Percentiles rank a stretch among this genome's conserved stretches.
Conservation (phyloP, 2,329 filamentous ascomycete species). For the Bretziella fagacearum region DNA sequence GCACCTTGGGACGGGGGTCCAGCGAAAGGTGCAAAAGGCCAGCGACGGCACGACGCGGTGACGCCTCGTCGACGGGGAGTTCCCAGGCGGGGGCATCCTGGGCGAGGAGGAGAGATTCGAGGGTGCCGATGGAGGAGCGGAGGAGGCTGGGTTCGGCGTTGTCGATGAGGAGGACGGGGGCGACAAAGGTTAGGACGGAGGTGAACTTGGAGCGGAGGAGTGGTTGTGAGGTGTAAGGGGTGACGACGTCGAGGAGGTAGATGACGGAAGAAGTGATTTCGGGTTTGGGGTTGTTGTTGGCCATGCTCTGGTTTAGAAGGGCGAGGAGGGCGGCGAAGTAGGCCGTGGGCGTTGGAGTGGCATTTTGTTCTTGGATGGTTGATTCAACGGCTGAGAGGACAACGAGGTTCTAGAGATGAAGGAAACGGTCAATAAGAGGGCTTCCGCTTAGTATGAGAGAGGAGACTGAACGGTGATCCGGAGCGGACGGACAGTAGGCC, state of each 20-base stretch:
- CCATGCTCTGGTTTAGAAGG: conserved; percentile 62
- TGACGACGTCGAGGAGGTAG: conserved; percentile 88
- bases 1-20: conserved; percentile 80
- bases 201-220: conserved; percentile 90
- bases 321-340: conserved; percentile 94
- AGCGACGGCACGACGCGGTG: conserved; percentile 72
- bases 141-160: conserved; percentile 79
- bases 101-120: conserved; percentile 78
- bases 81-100: conserved; percentile 85
- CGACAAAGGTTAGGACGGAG: conserved; percentile 74
- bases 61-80: conserved; percentile 63
- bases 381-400: conserved; percentile 85
- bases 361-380: conserved; percentile 75
- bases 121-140: conserved; percentile 74
- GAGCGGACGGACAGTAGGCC: background rate
- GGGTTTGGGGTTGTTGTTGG: conserved; percentile 53
- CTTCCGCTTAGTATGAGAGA: too few relatives aligned
- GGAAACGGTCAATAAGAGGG: conserved; percentile 2
- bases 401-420: conserved; percentile 48
- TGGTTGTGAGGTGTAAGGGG: conserved; percentile 65
- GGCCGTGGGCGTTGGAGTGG: conserved; percentile 65
- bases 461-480: background rate
- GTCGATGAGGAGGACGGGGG: conserved; percentile 60
- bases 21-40: conserved; percentile 71
- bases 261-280: conserved; percentile 74